Evolutionary conservation across 371 early-diverging fungal species (phyloP), one percentile per base, ranked within the genome.

Genomic region (Mortierella sp.): DNA sequence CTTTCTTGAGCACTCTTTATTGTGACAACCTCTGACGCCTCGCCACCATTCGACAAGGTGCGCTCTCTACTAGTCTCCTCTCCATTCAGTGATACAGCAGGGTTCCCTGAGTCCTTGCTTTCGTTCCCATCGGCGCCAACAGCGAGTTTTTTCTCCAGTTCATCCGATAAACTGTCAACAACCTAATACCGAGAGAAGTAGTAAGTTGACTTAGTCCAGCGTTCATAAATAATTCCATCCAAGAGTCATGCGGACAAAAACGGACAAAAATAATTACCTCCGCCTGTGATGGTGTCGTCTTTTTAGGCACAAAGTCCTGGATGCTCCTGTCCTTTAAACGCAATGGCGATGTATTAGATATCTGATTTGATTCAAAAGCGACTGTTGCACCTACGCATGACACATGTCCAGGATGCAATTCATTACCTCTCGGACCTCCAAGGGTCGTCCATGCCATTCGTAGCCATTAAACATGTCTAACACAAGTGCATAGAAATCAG

Each of bases 341-440:
- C 10, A 41, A 10, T 31, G 50, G 22, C 50, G 24, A n/a, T 50
- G 24, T 50, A 14, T 50, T 50, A 50, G 50, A 14, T 24, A n/a
- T 26, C 29, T 37, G 50, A 45, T 26, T 26, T 63, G 45, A 37
- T 29, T 47, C 29, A 29, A 48, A 29, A 44, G 34, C 7, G 11
- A 34, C 5, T n/a, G 13, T 39, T 10, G 26, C 48, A 37, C 29
- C 4, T n/a, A 5, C 4, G 7, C 7, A 19, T 8, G 6, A 5
- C 34, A 2, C 2, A 64, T 13, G 24, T 11, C 13, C 2, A 9
- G 40, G 6, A n/a, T 58, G 14, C 16, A 40, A 22, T 40, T 64
- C 13, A 34, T 34, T 85, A 85, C 92, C 79, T 90, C 91, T 65
- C 92, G 86, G 40, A 92, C 92, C 77, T 92, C 90, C 66, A 92